Evolutionary conservation across 1,284 basidiomycete species (phyloP), one percentile per base, ranked within the genome.

Genomic region (Leccinum solheimii): DNA sequence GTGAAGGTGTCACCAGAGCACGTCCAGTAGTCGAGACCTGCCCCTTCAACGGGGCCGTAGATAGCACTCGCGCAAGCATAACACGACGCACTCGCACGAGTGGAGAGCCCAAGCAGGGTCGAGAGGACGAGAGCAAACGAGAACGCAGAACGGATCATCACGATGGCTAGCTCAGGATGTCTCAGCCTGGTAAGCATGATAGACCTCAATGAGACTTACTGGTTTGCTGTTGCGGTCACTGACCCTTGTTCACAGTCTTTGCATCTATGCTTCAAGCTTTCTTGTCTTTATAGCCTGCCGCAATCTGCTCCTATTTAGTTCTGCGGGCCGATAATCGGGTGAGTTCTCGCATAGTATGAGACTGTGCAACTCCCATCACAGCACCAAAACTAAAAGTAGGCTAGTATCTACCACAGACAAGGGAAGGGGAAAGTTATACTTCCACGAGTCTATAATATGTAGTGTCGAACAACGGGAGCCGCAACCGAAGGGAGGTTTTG

Each of bases 11-110:
- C 50, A 23, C 58, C 66, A 3, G 57, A 62, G 26, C 65, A 67
- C 10, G 59, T 66, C 66, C 63, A 67, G 45, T 62, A 58, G 34
- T 58, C 61, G 50, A 66, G 65, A 27, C 55, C 57, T 52, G 13
- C 19, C 14, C 21, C 5, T 62, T 55, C 49, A n/a, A 66, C 45
- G 7, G 57, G 38, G 11, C 59, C 57, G 16, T 65, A 67, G 13
- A 65, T 55, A 54, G 43, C 54, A 21, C 57, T 59, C 3, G 56
- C 32, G 19, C 64, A 66, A 8, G 64, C 61, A 6, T 59, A 30
- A 3, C 64, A 66, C 13, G 1, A 5, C 1, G 66, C 63, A 14
- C 43, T 53, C 10, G 60, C 59, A 27, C 9, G 40, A 8, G 32
- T 57, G n/a, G 65, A 63, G 2, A 65, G 30, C 5, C 55, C 64